These are phyloP conservation scores for Aureobasidium pullulans DNA, from an alignment of 2,329 filamentous ascomycete species.

Conservation along the genomic window DNA sequence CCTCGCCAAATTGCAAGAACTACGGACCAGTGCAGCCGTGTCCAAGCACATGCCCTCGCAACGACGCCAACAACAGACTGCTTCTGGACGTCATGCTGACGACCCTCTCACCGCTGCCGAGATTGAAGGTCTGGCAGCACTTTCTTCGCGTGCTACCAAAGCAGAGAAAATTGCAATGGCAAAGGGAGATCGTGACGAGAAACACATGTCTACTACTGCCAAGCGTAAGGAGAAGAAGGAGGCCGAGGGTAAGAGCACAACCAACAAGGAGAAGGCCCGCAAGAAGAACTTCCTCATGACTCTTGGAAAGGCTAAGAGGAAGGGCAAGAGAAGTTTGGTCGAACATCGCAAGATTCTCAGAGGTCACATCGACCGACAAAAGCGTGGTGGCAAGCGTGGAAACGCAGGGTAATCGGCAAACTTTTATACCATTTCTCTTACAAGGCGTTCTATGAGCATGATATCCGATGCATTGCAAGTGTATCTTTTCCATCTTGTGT, in stretches of 20 bases:
- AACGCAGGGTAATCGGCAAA: constrained; percentile 40
- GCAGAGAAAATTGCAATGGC: constrained; percentile 82
- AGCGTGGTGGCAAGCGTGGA: constrained; percentile 73
- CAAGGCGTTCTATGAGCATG: not conserved
- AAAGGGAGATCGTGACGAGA: constrained; percentile 64
- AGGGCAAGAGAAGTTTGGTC: constrained; percentile 88
- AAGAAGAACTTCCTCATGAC: constrained; percentile 99
- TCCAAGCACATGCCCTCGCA: constrained; percentile 49
- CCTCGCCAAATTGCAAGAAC: constrained; percentile 85
- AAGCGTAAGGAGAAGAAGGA: constrained; percentile 82
- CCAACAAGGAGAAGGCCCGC: constrained; percentile 91
- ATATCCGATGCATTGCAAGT: too few relatives aligned
- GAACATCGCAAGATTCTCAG: constrained; percentile 75
- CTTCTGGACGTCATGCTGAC: constrained; percentile 60
- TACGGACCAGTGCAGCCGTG: constrained; percentile 66
- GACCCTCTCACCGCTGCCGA: constrained; percentile 84
- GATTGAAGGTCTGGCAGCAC: constrained; percentile 76
- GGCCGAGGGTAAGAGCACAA: constrained; percentile 85
- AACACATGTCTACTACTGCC: constrained; percentile 76
- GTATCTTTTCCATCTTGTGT: too few relatives aligned
- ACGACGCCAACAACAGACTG: constrained; percentile 30
- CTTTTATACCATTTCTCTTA: not conserved
- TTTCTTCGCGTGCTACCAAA: constrained; percentile 75
- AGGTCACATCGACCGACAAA: constrained; percentile 74
- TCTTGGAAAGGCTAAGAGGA: constrained; percentile 86